Base-by-base conservation (phyloP, 768 basidiomycete genomes). In the Kwoniella mangroviensis region DNA sequence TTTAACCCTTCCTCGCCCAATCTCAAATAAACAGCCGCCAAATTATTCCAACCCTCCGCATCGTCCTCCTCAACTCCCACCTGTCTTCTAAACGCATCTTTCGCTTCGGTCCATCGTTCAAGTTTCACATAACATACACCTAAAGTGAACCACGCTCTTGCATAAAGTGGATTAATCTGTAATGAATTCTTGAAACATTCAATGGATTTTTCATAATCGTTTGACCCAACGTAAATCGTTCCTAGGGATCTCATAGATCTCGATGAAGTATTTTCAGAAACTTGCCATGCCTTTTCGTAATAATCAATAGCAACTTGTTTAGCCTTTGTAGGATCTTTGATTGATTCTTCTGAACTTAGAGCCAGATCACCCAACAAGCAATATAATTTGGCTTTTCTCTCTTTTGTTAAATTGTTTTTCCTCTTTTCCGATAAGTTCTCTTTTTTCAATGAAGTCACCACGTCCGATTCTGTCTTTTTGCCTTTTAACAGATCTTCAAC, bases 11-110 rank as follows among this genome's bases (percentile, higher is more conserved):
- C 74, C 62, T 86, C 86, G 12, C 89, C 90, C 82, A 96, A 87
- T 56, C 93, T 90, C 71, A 99, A 88, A 84, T 98, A 97, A 80
- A 94, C 90, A 68, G 91, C 94, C 42, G 96, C 97, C 72, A 99
- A 85, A 82, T 99, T 99, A 76, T 91, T 96, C 97, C 97, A 98
- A 74, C 94, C 96, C 86, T 98, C 96, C 3, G 89, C 93, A 78
- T 99, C 95, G 74, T 98, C 97, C 68, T 95, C 93, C 70, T 98
- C 96, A 69, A 98, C 90, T 13, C 88, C 85, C 0, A 98, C 94
- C 75, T 93, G 94, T 15, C 95, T 87, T 60, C 85, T 85, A 82
- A 98, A 98, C 0, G 92, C 92, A 55, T 90, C 89, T 65, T 89
- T 88, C 2, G 92, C 96, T 13, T 89, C 90, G 17, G 87, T 87